These are phyloP conservation scores for Tricholoma sp. DNA, from an alignment of 768 basidiomycete genomes.

Conservation along the genomic window DNA sequence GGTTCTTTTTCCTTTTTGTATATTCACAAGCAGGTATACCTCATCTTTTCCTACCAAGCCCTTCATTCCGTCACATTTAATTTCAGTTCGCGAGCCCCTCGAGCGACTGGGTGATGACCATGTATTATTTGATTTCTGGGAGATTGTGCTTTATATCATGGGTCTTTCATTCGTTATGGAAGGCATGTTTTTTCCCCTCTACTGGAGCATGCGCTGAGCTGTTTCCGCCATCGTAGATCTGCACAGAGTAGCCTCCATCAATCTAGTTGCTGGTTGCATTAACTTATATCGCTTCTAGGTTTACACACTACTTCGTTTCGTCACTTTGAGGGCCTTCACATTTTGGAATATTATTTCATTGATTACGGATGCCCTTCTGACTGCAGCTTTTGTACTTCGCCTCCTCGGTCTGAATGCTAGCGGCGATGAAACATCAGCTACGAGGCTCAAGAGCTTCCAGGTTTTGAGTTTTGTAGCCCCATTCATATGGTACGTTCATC, in stretches of 20 bases:
- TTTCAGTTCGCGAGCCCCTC: slow-evolving; percentile 68
- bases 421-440: slow-evolving; percentile 27
- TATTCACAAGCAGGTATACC: slow-evolving; percentile 79
- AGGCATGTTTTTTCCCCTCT: slow-evolving; percentile 43
- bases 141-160: slow-evolving; percentile 75
- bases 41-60: not conserved
- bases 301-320: slow-evolving; percentile 65
- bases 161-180: slow-evolving; percentile 73
- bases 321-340: slow-evolving; percentile 74
- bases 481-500: slow-evolving; percentile 67
- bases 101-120: slow-evolving; percentile 58
- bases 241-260: slow-evolving; percentile 39
- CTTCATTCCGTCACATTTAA: slow-evolving; percentile 1
- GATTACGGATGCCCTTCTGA: slow-evolving; percentile 67
- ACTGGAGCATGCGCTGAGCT: not conserved
- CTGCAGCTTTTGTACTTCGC: slow-evolving; percentile 72
- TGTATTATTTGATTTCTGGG: slow-evolving; percentile 69
- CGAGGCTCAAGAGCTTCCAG: slow-evolving; percentile 76
- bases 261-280: not conserved
- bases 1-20: slow-evolving; percentile 71
- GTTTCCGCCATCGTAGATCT: slow-evolving; percentile 32
- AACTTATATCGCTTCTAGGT: slow-evolving; percentile 37
- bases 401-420: slow-evolving; percentile 45
- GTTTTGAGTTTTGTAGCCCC: slow-evolving; percentile 84
- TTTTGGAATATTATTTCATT: slow-evolving; percentile 75